Evolutionary conservation across 257 asterid genomes (phyloP).

Genomic region (Asclepias syriaca): DNA sequence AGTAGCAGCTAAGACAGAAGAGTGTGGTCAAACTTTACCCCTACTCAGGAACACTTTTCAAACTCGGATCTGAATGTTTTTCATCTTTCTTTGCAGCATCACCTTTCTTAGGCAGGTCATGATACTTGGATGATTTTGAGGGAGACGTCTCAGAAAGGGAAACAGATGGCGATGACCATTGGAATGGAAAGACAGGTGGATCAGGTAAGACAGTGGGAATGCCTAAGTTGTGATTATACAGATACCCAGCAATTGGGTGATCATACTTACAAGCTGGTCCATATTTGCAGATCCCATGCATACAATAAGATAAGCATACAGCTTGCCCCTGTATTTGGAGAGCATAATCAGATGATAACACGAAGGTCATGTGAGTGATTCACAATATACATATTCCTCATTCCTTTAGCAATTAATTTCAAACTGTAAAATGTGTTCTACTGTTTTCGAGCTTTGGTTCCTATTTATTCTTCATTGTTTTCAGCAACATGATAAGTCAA

Average conservation of each 20-base stretch:
- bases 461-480: background rate
- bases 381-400: background rate
- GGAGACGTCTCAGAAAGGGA: constrained; percentile 6
- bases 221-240: constrained; percentile 32
- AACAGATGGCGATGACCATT: constrained; percentile 12
- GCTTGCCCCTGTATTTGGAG: constrained; percentile 49
- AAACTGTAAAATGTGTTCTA: background rate
- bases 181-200: constrained; percentile 10
- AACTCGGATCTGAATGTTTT: constrained; percentile 1
- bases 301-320: constrained; percentile 40
- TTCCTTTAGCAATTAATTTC: background rate
- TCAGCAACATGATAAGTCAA: background rate
- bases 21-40: background rate
- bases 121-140: constrained; percentile 7
- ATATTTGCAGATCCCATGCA: constrained; percentile 54
- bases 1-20: background rate
- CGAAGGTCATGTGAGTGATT: too few relatives aligned
- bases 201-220: constrained; percentile 3
- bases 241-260: constrained; percentile 54
- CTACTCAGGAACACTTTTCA: background rate
- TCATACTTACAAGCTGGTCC: constrained; percentile 61
- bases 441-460: background rate
- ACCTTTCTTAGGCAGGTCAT: constrained; percentile 4
- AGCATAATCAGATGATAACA: background rate
- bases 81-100: constrained; percentile 8